A percentile compares a stretch with the other conserved stretches of the same genome.
These are phyloP conservation scores for Penicillium olsonii DNA, from an alignment of 2,329 filamentous ascomycete genomes.

Conservation along the genomic window DNA sequence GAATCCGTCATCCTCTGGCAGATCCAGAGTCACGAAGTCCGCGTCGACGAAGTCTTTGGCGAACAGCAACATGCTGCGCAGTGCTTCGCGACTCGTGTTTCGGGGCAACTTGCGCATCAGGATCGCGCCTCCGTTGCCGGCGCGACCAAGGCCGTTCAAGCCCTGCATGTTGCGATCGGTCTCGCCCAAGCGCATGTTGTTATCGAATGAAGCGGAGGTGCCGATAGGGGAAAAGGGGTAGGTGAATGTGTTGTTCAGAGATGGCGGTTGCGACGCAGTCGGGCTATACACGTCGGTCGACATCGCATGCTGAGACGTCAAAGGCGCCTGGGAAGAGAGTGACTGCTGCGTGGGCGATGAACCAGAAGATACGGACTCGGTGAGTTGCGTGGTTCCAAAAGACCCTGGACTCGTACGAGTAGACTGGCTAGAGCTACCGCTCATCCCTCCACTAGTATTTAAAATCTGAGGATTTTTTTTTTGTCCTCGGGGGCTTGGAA, in stretches of 20 bases:
- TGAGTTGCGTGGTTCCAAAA: conserved; percentile 42
- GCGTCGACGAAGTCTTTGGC: conserved; percentile 63
- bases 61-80: conserved; percentile 66
- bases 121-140: conserved; percentile 45
- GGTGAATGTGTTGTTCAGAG: conserved; percentile 37
- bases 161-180: conserved; percentile 38
- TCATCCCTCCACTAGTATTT: conserved; percentile 37
- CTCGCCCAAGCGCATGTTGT: conserved; percentile 38
- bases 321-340: conserved; percentile 36
- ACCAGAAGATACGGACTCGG: conserved; percentile 42
- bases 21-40: conserved; percentile 57
- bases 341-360: conserved; percentile 40
- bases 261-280: conserved; percentile 38
- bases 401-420: conserved; percentile 46
- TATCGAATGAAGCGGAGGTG: conserved; percentile 39
- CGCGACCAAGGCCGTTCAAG: conserved; percentile 37
- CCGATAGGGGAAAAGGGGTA: conserved; percentile 43
- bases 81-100: conserved; percentile 59
- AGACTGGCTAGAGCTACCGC: conserved; percentile 44
- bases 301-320: conserved; percentile 45
- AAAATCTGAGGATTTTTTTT: conserved; percentile 4
- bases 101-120: conserved; percentile 62
- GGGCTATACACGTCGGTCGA: conserved; percentile 46
- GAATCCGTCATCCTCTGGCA: conserved; percentile 58
- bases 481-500: neutral